These are phyloP conservation scores for Candida stauntonica DNA, from an alignment of 805 yeast species.

Conservation along the genomic window DNA sequence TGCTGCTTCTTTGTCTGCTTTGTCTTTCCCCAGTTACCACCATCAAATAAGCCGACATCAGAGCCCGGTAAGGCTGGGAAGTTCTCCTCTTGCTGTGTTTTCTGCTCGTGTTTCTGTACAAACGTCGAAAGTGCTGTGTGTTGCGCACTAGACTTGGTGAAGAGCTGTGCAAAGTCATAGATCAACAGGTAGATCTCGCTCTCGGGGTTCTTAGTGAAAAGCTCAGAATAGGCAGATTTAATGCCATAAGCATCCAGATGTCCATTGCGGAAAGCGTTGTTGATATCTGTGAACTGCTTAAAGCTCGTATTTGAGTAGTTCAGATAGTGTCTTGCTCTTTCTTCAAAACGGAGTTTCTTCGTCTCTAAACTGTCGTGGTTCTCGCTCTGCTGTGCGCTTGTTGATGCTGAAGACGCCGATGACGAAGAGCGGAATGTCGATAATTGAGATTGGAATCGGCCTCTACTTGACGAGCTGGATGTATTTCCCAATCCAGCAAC, in stretches of 20 bases:
- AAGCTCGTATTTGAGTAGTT: slow-evolving; percentile 46
- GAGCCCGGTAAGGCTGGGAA: slow-evolving; percentile 48
- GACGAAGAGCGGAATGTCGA: slow-evolving; percentile 45
- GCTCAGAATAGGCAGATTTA: slow-evolving; percentile 38
- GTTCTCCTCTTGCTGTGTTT: slow-evolving; percentile 30
- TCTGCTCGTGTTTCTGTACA: slow-evolving; percentile 26
- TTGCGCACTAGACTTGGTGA: slow-evolving; percentile 42
- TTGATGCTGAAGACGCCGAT: background rate
- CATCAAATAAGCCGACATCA: too few species aligned
- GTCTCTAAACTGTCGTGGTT: slow-evolving; percentile 37
- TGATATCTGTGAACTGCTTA: slow-evolving; percentile 45
- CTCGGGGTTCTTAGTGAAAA: slow-evolving; percentile 39
- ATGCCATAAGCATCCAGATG: slow-evolving; percentile 46
- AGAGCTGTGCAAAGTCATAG: slow-evolving; percentile 56
- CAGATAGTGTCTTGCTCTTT: slow-evolving; percentile 78
- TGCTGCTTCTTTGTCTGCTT: slow-evolving; percentile 19
- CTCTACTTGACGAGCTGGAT: slow-evolving; percentile 2
- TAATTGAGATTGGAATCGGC: slow-evolving; percentile 50
- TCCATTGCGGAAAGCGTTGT: slow-evolving; percentile 42
- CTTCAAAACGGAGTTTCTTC: slow-evolving; percentile 65
- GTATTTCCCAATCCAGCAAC: slow-evolving; percentile 15
- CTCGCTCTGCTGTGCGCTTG: slow-evolving; percentile 10
- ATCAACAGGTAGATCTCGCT: slow-evolving; percentile 56
- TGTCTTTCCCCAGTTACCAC: slow-evolving; percentile 15
- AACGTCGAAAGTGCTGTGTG: slow-evolving; percentile 34